Conservation (phyloP, 2,329 filamentous ascomycete genomes). For the Clarireedia homoeocarpa region DNA sequence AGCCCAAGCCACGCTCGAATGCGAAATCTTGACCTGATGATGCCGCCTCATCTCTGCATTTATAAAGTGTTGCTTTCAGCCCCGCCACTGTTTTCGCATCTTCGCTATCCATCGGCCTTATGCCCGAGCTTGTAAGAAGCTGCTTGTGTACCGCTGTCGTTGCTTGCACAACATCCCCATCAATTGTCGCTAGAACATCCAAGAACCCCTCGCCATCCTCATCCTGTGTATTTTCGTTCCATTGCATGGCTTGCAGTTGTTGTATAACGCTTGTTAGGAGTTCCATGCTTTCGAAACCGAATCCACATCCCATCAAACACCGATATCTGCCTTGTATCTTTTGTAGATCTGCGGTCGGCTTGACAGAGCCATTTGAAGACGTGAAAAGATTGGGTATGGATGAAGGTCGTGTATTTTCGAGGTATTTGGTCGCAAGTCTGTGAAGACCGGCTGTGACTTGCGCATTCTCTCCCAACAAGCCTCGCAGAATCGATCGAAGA, state of each 20-base stretch:
- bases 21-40: constrained; percentile 5
- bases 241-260: constrained; percentile 9
- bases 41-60: constrained; percentile 2
- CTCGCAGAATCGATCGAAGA: constrained; percentile 33
- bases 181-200: constrained; percentile 26
- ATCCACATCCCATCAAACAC: constrained; percentile 30
- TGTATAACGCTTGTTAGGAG: constrained; percentile 13
- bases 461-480: constrained; percentile 25
- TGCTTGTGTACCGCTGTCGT: constrained; percentile 23
- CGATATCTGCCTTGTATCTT: constrained; percentile 23
- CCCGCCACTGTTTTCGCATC: constrained; percentile 8
- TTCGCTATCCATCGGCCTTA: constrained; percentile 9
- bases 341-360: constrained; percentile 10
- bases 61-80: constrained; percentile 8
- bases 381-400: constrained; percentile 16
- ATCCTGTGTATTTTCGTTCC: not conserved
- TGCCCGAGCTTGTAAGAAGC: constrained; percentile 12
- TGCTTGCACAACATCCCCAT: constrained; percentile 26
- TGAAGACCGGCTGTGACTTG: constrained; percentile 30
- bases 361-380: not conserved
- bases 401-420: constrained; percentile 19
- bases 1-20: constrained; percentile 16
- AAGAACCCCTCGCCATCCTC: constrained; percentile 11
- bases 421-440: constrained; percentile 26
- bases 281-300: constrained; percentile 26